A percentile compares a stretch with the other conserved stretches of the same genome.
These are phyloP conservation scores for Akanthomyces uredinophilus DNA, from an alignment of 2,329 filamentous ascomycete species.

Conservation along the genomic window DNA sequence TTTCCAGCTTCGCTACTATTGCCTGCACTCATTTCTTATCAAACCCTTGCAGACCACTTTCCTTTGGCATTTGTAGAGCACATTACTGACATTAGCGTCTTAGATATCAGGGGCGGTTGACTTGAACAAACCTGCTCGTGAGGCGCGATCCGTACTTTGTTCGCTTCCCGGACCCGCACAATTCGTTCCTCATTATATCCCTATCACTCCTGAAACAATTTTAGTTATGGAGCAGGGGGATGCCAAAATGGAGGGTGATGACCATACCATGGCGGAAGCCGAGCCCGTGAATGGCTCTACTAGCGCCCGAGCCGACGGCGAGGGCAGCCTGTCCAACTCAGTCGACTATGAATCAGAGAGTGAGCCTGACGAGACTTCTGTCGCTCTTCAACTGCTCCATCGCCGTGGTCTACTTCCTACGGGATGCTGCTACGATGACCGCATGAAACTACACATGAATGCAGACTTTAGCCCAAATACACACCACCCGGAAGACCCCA, in stretches of 20 bases:
- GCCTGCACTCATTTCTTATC: not conserved
- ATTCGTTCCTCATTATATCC: not conserved
- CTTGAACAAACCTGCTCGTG: not conserved
- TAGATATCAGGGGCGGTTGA: not conserved
- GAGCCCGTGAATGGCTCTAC: conserved; percentile 10
- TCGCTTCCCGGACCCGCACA: not conserved
- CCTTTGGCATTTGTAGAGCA: not conserved
- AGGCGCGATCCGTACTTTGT: not conserved
- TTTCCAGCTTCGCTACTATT: not conserved
- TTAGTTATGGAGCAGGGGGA: conserved; percentile 8
- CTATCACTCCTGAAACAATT: too few relatives aligned
- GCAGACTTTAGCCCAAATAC: conserved; percentile 67
- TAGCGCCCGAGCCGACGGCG: conserved; percentile 11
- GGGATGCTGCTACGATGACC: conserved; percentile 82
- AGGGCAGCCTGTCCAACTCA: conserved; percentile 28
- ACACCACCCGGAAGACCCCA: conserved; percentile 89
- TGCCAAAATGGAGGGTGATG: conserved; percentile 14
- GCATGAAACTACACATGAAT: conserved; percentile 95
- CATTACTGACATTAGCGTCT: not conserved
- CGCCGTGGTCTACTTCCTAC: conserved; percentile 56
- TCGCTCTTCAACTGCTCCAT: conserved; percentile 34
- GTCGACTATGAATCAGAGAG: conserved; percentile 28
- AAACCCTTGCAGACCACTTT: too few relatives aligned
- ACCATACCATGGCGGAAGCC: conserved; percentile 17
- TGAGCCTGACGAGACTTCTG: conserved; percentile 32